A percentile compares a stretch with the other conserved stretches of the same genome.
Evolutionary conservation across 1,284 basidiomycete species (phyloP).

Genomic region (Quambalaria eucalypti): DNA sequence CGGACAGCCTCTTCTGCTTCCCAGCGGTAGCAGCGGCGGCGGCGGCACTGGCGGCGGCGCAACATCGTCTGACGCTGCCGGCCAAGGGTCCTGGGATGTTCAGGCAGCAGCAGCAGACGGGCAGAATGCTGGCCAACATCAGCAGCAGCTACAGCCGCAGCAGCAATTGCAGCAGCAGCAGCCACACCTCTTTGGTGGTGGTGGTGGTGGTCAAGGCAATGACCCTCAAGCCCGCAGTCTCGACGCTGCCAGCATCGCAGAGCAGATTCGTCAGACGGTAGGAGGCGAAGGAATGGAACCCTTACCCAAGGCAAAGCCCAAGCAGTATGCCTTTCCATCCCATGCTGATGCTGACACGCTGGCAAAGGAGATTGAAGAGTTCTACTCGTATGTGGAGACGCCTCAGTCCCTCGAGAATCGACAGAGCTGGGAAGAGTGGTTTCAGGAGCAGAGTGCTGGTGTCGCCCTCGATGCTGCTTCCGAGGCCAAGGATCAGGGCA

Average conservation of each 20-base stretch:
- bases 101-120: background rate
- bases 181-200: background rate
- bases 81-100: too few species aligned
- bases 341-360: constrained; percentile 75
- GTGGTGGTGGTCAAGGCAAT: background rate
- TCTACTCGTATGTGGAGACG: constrained; percentile 96
- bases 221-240: background rate
- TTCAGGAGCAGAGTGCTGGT: constrained; percentile 10
- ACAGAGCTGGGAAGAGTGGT: constrained; percentile 67
- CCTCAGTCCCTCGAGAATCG: constrained; percentile 78
- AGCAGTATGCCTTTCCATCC: constrained; percentile 30
- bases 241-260: background rate
- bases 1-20: too few species aligned
- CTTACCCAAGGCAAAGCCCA: background rate
- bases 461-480: background rate
- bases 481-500: background rate
- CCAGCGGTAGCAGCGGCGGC: too few species aligned
- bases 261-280: background rate
- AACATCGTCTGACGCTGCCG: too few species aligned
- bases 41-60: too few species aligned
- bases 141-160: background rate
- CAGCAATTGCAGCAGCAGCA: background rate
- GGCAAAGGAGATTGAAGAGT: constrained; percentile 92
- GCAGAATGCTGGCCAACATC: background rate
- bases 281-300: background rate